Conservation (phyloP, 257 asterid species). For the Scutellaria galericulata region DNA sequence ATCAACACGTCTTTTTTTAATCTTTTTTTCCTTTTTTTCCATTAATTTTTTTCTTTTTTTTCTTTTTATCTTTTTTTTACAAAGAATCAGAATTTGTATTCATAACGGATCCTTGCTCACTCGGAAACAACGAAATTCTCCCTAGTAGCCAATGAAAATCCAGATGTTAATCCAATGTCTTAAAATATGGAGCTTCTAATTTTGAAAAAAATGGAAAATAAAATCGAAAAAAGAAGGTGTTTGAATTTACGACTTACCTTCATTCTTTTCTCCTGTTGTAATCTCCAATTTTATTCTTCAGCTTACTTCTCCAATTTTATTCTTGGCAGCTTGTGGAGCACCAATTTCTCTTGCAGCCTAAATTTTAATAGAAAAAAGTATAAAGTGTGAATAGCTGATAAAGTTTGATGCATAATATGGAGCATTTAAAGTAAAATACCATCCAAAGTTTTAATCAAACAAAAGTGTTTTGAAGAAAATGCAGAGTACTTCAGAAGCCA, state of each 20-base stretch:
- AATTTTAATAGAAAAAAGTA: slow-evolving; percentile 11
- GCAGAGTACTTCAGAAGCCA: no score
- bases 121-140: no score
- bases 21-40: no score
- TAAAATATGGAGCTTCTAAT: neutral
- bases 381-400: neutral
- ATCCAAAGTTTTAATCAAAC: neutral
- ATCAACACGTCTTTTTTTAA: no score
- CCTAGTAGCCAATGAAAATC: neutral
- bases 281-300: slow-evolving; percentile 97
- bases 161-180: neutral
- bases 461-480: no score
- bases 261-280: slow-evolving; percentile 97
- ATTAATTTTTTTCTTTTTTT: no score
- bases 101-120: no score
- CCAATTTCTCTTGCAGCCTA: slow-evolving; percentile 99
- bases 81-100: no score
- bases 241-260: slow-evolving; percentile 57
- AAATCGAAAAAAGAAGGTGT: neutral
- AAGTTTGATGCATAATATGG: no score
- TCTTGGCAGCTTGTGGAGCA: slow-evolving; percentile 99
- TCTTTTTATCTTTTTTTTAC: no score
- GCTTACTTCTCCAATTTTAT: slow-evolving; percentile 98
- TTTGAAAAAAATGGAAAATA: neutral
- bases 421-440: neutral